These are phyloP conservation scores for Monoraphidium neglectum DNA, from an alignment of 139 green algal genomes.

Conservation along the genomic window DNA sequence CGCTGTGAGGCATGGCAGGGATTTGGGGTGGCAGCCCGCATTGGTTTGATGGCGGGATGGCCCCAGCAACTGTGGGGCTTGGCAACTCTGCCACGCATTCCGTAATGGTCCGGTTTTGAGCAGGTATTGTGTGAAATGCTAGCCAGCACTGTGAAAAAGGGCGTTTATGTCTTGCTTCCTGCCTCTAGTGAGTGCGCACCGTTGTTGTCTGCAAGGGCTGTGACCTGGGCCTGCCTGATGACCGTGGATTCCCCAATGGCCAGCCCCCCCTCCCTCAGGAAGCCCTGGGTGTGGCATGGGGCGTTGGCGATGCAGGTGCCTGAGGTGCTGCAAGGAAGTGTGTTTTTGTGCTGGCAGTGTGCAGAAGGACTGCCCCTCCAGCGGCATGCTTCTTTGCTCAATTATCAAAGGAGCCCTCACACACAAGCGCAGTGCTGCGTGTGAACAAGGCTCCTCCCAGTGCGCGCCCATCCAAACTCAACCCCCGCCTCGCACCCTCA, in stretches of 20 bases:
- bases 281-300: constrained; percentile 24
- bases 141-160: not conserved
- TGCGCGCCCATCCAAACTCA: too few species aligned
- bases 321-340: too few species aligned
- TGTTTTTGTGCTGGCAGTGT: too few species aligned
- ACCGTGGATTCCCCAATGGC: constrained; percentile 31
- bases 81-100: not conserved
- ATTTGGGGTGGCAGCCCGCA: too few species aligned
- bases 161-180: not conserved
- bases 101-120: not conserved
- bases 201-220: constrained; percentile 45
- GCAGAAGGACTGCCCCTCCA: too few species aligned
- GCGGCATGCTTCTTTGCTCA: too few species aligned
- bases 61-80: not conserved
- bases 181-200: not conserved
- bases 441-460: too few species aligned
- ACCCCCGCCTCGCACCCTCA: constrained; percentile 32
- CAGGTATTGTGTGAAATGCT: not conserved
- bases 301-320: too few species aligned
- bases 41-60: too few species aligned
- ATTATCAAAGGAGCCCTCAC: too few species aligned
- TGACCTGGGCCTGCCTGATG: constrained; percentile 54
- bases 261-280: constrained; percentile 32
- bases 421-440: too few species aligned
- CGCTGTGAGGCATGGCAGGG: constrained; percentile 12